These are phyloP conservation scores for Agaricus sinodeliciosus DNA, from an alignment of 768 basidiomycete genomes.

Conservation along the genomic window DNA sequence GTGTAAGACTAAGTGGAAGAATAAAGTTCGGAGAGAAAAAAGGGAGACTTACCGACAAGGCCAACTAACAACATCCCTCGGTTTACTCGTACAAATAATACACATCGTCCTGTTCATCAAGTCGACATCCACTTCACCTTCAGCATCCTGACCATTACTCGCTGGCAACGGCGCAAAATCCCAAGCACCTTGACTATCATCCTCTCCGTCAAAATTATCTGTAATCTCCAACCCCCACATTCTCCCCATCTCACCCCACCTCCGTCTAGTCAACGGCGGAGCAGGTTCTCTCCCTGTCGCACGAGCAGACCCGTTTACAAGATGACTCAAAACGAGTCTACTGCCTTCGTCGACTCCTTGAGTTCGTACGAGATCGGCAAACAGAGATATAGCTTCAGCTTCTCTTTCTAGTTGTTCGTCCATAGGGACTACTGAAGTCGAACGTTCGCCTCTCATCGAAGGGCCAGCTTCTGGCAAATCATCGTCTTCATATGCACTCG, in stretches of 20 bases:
- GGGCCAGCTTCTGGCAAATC: slow-evolving; percentile 11
- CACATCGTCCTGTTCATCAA: slow-evolving; percentile 30
- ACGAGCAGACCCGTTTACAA: slow-evolving; percentile 24
- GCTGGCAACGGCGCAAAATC: neutral
- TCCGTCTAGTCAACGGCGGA: slow-evolving; percentile 8
- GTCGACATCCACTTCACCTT: slow-evolving; percentile 14
- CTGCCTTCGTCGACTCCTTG: slow-evolving; percentile 12
- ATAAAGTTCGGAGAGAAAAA: slow-evolving; percentile 13
- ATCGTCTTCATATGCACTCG: slow-evolving; percentile 15
- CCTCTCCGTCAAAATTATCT: slow-evolving; percentile 15
- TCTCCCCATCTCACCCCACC: slow-evolving; percentile 5
- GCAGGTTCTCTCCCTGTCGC: slow-evolving; percentile 14
- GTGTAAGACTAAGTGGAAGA: neutral
- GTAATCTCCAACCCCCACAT: slow-evolving; percentile 13
- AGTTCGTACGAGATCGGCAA: slow-evolving; percentile 43
- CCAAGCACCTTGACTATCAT: slow-evolving; percentile 14
- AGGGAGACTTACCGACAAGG: slow-evolving; percentile 57
- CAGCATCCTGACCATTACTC: slow-evolving; percentile 5
- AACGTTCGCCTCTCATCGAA: neutral
- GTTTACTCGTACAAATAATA: slow-evolving; percentile 66
- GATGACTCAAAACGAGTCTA: slow-evolving; percentile 20
- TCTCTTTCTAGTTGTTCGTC: slow-evolving; percentile 16
- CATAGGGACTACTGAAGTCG: neutral
- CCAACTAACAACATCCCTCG: slow-evolving; percentile 74
- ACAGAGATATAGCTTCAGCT: slow-evolving; percentile 41